Evolutionary conservation across 192 early-diverging fungal species (phyloP).

Genomic region (Podochytrium sp.): DNA sequence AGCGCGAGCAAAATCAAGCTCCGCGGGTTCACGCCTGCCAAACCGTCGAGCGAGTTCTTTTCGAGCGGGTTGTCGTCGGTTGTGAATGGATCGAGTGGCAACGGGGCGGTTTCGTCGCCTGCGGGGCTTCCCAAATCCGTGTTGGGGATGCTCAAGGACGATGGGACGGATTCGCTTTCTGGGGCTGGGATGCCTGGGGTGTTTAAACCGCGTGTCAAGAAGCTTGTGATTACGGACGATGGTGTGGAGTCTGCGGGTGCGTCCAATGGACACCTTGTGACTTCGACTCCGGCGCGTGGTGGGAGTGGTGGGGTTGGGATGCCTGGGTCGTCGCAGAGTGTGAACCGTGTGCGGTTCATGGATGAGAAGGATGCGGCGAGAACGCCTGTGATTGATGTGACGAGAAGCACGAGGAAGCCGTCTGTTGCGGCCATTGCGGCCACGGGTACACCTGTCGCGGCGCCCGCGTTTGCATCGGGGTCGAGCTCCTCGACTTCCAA

Average conservation of each 20-base stretch:
- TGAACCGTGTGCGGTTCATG: conserved; percentile 24
- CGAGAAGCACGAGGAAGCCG: conserved; percentile 2
- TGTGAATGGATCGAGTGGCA: not conserved
- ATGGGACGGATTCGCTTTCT: not conserved
- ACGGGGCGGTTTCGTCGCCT: not conserved
- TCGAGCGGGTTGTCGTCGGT: not conserved
- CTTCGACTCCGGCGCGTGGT: conserved; percentile 33
- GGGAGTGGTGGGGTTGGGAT: not conserved
- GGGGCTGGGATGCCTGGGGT: conserved; percentile 5
- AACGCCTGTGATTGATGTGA: conserved; percentile 19
- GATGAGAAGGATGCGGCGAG: conserved; percentile 10
- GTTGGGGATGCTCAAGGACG: conserved; percentile 29
- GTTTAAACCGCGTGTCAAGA: conserved; percentile 35
- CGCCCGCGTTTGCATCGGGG: too few species aligned
- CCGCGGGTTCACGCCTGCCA: conserved; percentile 69
- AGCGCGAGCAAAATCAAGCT: conserved; percentile 71
- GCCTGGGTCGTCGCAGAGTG: not conserved
- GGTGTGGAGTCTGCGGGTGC: not conserved
- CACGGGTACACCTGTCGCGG: not conserved
- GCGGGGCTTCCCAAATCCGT: conserved; percentile 17
- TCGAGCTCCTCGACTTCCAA: too few species aligned
- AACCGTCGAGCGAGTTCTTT: conserved; percentile 20
- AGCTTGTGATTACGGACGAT: conserved; percentile 32
- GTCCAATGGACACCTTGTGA: not conserved
- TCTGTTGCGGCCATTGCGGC: not conserved